Evolutionary conservation across 371 early-diverging fungal genomes (phyloP), one percentile per base, ranked within the genome.

Genomic region (Lichtheimia ornata): DNA sequence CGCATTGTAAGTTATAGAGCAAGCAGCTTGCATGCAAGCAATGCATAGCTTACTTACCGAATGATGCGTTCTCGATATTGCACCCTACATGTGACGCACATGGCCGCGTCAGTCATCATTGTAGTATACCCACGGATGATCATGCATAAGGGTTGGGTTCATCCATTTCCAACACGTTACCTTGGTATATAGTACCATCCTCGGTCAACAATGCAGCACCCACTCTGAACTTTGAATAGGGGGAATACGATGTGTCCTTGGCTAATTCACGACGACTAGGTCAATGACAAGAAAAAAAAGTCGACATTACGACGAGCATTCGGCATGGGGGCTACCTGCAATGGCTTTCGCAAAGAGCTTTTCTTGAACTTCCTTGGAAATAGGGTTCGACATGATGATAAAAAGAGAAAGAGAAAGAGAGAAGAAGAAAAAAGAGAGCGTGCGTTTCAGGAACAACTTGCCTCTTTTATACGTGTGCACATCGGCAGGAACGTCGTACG

Each of bases 191-290:
- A 17, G 81, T 85, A 30, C 90, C 91, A 47, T 84, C 79, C 49
- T 77, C 74, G 7, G 86, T 68, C 45, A 91, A 72, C 47, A 92
- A 65, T 4, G 93, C 90, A 51, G 91, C 89, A 40, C 94, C 94
- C 13, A 94, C 92, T 20, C 89, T 83, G 73, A 92, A 94, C 56
- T 92, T 91, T 35, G 88, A 88, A 79, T 94, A 94, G 17, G 94
- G 94, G 11, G 84, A 84, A 72, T 94, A 93, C 0, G 88, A 76
- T 12, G 53, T 49, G 13, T 79, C 77, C 54, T 74, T 78, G 28
- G 85, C 88, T 87, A 64, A 30, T 54, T 22, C 35, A 22, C 25
- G 35, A 22, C 25, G 35, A 47, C 20, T 14, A 13, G 40, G 17
- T n/a, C 17, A 27, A 14, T 18, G 24, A 22, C 22, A 22, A 22